A percentile compares a stretch with the other conserved stretches of the same genome.
These are phyloP conservation scores for Blepharisma japonicum DNA, from an alignment of 73 alveolate genomes.

Conservation along the genomic window DNA sequence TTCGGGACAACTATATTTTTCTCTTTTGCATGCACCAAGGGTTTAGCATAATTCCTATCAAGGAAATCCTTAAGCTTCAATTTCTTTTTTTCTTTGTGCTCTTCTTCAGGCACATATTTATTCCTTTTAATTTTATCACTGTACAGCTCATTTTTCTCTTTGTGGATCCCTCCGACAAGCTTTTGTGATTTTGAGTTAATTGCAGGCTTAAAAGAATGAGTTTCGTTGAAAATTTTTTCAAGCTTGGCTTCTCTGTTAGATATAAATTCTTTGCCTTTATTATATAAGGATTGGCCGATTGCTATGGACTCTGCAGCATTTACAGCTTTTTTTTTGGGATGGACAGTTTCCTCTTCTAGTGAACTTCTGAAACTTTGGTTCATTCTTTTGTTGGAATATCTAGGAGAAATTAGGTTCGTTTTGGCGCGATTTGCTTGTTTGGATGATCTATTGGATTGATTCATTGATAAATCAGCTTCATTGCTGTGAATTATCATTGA, in stretches of 20 bases:
- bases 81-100: slow-evolving; percentile 13
- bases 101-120: slow-evolving; percentile 13
- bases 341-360: too few relatives aligned
- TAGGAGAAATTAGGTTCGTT: too few relatives aligned
- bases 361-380: too few relatives aligned
- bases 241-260: background rate
- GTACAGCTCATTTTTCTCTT: background rate
- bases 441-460: too few relatives aligned
- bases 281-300: background rate
- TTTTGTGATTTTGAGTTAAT: slow-evolving; percentile 7
- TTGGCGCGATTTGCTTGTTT: too few relatives aligned
- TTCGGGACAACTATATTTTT: background rate
- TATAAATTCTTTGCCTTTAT: slow-evolving; percentile 16
- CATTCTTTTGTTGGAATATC: too few relatives aligned
- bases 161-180: background rate
- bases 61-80: background rate
- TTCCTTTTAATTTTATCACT: background rate
- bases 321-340: too few relatives aligned
- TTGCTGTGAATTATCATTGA: too few relatives aligned
- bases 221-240: background rate
- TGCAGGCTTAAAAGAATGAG: slow-evolving; percentile 1
- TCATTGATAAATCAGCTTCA: too few relatives aligned
- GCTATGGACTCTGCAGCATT: too few relatives aligned
- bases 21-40: background rate
- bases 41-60: slow-evolving; percentile 16